These are phyloP conservation scores for Spathaspora arborariae DNA, from an alignment of 805 yeast genomes.

Conservation along the genomic window DNA sequence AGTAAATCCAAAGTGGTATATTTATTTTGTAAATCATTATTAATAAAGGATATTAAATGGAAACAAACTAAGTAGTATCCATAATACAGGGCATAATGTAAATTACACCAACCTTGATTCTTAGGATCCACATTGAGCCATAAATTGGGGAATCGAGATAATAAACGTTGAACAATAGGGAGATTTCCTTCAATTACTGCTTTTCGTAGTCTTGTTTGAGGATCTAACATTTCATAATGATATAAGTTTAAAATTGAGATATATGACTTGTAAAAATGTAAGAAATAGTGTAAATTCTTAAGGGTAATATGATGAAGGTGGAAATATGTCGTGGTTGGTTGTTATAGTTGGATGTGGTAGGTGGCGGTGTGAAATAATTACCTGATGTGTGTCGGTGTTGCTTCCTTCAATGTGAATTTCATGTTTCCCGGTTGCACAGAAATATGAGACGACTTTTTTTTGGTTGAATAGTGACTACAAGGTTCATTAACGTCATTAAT, in stretches of 20 bases:
- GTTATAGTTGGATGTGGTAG: background rate
- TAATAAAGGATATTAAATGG: slow-evolving; percentile 33
- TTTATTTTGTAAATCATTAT: slow-evolving; percentile 12
- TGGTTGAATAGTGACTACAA: background rate
- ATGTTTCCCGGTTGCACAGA: background rate
- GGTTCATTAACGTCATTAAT: background rate
- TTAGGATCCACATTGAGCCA: slow-evolving; percentile 39
- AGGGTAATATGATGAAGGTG: background rate
- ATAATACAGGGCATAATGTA: slow-evolving; percentile 38
- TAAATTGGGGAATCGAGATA: slow-evolving; percentile 37
- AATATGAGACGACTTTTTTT: background rate
- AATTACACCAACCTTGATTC: slow-evolving; percentile 38
- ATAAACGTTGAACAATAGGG: slow-evolving; percentile 34
- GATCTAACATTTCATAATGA: slow-evolving; percentile 28
- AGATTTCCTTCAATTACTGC: slow-evolving; percentile 38
- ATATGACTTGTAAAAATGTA: background rate
- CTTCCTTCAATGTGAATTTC: background rate
- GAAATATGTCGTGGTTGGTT: background rate
- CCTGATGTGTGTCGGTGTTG: background rate
- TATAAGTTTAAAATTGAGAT: background rate
- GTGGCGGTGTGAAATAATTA: background rate
- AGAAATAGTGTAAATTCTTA: background rate
- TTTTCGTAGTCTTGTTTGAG: slow-evolving; percentile 32
- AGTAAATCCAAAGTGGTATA: slow-evolving; percentile 26
- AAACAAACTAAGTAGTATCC: slow-evolving; percentile 42